A percentile compares a stretch with the other conserved stretches of the same genome.
phyloP scores from a whole-genome alignment of 2,329 filamentous ascomycete species.

The Colletotrichum gigasporum region DNA sequence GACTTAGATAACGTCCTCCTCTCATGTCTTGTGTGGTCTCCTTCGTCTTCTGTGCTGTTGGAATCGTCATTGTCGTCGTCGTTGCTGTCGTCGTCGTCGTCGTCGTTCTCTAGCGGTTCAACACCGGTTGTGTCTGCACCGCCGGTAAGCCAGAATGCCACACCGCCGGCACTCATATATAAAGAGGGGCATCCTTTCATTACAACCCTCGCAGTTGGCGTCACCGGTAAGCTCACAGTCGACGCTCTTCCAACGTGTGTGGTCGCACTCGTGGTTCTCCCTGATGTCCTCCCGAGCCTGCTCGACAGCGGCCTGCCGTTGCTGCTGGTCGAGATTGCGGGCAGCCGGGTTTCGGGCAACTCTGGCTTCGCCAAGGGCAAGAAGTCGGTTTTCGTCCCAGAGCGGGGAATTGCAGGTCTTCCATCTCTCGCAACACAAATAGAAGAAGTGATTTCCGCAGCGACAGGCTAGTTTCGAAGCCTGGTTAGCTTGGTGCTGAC shows the following conservation, averaged over 20 bases:
- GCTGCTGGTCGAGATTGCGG: neutral
- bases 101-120: too few relatives aligned
- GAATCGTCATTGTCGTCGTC: too few relatives aligned
- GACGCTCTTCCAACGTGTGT: slow-evolving; percentile 45
- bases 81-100: too few relatives aligned
- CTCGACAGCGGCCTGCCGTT: slow-evolving; percentile 32
- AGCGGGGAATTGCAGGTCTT: slow-evolving; percentile 47
- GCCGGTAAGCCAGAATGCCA: slow-evolving; percentile 51
- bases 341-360: slow-evolving; percentile 37
- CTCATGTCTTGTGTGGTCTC: too few relatives aligned
- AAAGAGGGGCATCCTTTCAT: slow-evolving; percentile 46
- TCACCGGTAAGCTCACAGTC: slow-evolving; percentile 19
- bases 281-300: slow-evolving; percentile 37
- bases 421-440: slow-evolving; percentile 54
- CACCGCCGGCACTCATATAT: slow-evolving; percentile 60
- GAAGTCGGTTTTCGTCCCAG: slow-evolving; percentile 41
- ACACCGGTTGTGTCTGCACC: slow-evolving; percentile 57
- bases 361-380: slow-evolving; percentile 39
- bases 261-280: slow-evolving; percentile 51
- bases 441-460: slow-evolving; percentile 59
- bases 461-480: slow-evolving; percentile 52
- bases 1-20: too few relatives aligned
- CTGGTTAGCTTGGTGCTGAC: neutral
- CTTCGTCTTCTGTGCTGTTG: too few relatives aligned
- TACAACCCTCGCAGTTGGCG: slow-evolving; percentile 55